Evolutionary conservation across 1,139 yeast genomes (phyloP), one percentile per base, ranked within the genome.

Genomic region (Hemisphaericaspora xylofermentans): DNA sequence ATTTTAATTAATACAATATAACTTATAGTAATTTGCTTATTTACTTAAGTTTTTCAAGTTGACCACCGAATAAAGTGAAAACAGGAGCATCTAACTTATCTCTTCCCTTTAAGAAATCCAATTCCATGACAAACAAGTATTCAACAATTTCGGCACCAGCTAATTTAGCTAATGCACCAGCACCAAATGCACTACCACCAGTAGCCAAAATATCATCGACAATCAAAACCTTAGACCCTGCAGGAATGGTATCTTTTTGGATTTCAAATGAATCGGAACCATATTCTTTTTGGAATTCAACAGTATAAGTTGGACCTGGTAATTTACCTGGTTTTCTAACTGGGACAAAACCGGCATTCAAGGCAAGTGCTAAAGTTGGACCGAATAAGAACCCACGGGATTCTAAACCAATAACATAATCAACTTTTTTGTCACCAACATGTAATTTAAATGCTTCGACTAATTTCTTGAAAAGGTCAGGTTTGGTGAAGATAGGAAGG

Each of bases 161-260:
- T 66, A 78, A 69, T 57, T 66, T 66, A 41, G 88, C 86, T 52
- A 94, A 77, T 56, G 87, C 84, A 44, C 96, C 98, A 34, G 98
- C 98, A 46, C 95, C 97, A 46, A 68, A 71, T 16, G 98, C 98
- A 58, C 95, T 84, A 33, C 98, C 98, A 52, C 98, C 98, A 34
- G 98, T 93, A 38, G 98, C 98, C 63, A 94, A 85, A 56, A 93
- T 89, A 61, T 93, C 99, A 63, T 93, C 98, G 27, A 93, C 95
- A 51, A 93, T 76, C 35, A 93, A 73, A 27, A 93, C 94, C 45
- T 75, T 85, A 40, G 95, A 76, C 30, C 93, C 95, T 46, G 75
- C 75, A 51, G 89, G 86, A 52, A 93, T 82, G 34, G 93, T 81
- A 44, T 79, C 94, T 50, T 77, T 71, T 70, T 94, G 98, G 64